Evolutionary conservation across 176 grass and related monocot species (phyloP).

Genomic region (Ensete glaucum): DNA sequence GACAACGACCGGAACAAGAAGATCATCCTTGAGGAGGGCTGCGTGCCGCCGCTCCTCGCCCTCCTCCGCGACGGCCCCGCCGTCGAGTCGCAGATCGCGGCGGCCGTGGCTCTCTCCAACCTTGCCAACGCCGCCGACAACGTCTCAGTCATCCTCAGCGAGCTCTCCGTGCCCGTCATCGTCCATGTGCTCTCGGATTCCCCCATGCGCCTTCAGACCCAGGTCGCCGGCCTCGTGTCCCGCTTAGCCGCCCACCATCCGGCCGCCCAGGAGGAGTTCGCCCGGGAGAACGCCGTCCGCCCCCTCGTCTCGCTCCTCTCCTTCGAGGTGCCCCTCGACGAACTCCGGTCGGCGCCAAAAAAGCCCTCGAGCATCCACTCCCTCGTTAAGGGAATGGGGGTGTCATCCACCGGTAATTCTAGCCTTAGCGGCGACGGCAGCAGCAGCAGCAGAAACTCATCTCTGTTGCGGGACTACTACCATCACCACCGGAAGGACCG

Average conservation of each 20-base stretch:
- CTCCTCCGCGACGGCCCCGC: slow-evolving; percentile 14
- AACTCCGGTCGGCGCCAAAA: background rate
- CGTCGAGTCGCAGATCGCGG: slow-evolving; percentile 12
- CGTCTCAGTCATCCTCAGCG: background rate
- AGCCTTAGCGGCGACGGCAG: background rate
- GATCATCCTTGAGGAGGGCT: slow-evolving; percentile 10
- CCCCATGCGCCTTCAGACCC: slow-evolving; percentile 12
- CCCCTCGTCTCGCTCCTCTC: slow-evolving; percentile 14
- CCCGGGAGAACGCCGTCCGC: slow-evolving; percentile 12
- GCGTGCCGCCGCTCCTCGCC: slow-evolving; percentile 8
- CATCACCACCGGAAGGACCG: slow-evolving; percentile 10
- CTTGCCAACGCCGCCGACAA: slow-evolving; percentile 5
- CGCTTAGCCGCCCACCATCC: slow-evolving; percentile 11
- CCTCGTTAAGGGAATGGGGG: background rate
- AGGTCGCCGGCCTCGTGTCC: slow-evolving; percentile 2
- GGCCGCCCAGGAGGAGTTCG: slow-evolving; percentile 14
- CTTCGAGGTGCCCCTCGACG: slow-evolving; percentile 17
- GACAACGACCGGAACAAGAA: slow-evolving; percentile 19
- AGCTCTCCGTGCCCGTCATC: slow-evolving; percentile 4
- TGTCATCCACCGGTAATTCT: background rate
- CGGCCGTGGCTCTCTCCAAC: slow-evolving; percentile 9
- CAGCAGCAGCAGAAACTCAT: background rate
- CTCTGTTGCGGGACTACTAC: background rate
- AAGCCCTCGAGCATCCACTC: slow-evolving; percentile 16
- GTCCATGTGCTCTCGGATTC: slow-evolving; percentile 15